Percentiles rank a stretch among this genome's conserved stretches.
Conservation (phyloP, 2,329 filamentous ascomycete species). For the Pyricularia sp. region DNA sequence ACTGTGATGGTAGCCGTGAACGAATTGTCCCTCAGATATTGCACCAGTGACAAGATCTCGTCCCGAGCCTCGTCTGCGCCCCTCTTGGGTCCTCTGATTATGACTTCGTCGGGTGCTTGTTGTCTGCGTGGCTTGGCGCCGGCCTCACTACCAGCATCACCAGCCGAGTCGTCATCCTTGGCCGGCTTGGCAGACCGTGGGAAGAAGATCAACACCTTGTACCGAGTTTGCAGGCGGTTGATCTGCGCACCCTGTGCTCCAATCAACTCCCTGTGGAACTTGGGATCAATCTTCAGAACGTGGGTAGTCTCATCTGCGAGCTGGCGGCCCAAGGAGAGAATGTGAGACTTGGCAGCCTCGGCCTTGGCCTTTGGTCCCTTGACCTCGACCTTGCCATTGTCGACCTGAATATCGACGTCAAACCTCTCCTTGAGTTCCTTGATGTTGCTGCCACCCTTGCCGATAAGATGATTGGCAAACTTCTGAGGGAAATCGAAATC, state of each 20-base stretch:
- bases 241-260: conserved; percentile 79
- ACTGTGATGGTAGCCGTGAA: conserved; percentile 68
- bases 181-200: conserved; percentile 52
- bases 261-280: conserved; percentile 90
- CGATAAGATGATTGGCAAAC: conserved; percentile 73
- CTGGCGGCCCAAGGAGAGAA: conserved; percentile 63
- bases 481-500: conserved; percentile 92
- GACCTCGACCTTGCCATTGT: conserved; percentile 87
- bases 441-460: conserved; percentile 54
- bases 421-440: conserved; percentile 53
- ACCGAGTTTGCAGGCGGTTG: conserved; percentile 81
- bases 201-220: conserved; percentile 93
- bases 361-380: conserved; percentile 94
- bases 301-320: conserved; percentile 86
- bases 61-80: conserved; percentile 86
- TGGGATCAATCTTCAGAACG: conserved; percentile 76
- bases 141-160: conserved; percentile 56
- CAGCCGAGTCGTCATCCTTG: conserved; percentile 57
- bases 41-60: conserved; percentile 76
- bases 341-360: conserved; percentile 72
- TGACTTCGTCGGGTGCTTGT: conserved; percentile 78
- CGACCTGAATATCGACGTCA: conserved; percentile 69
- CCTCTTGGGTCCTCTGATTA: conserved; percentile 81
- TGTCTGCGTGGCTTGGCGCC: conserved; percentile 44
- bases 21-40: conserved; percentile 83